A percentile compares a stretch with the other conserved stretches of the same genome.
These are phyloP conservation scores for Botrytis hyacinthi DNA, from an alignment of 2,329 filamentous ascomycete species.

Conservation along the genomic window DNA sequence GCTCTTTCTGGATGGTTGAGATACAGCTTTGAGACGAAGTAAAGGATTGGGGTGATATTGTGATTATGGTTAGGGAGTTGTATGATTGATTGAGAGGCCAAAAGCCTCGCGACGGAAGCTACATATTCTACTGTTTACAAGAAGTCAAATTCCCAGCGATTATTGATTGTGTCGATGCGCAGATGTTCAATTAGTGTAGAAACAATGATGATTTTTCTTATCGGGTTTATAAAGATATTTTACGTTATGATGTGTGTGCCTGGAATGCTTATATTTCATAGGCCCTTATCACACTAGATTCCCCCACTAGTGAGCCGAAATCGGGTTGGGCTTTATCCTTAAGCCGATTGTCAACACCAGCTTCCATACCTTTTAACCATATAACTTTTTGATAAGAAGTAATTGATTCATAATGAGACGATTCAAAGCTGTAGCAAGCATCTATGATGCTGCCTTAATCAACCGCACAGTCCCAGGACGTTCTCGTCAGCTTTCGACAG, in stretches of 20 bases:
- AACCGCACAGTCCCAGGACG: conserved; percentile 23
- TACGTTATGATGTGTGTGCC: not conserved
- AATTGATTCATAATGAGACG: conserved; percentile 36
- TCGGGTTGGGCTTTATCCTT: conserved; percentile 2
- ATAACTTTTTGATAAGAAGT: conserved; percentile 18
- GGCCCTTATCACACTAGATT: not conserved
- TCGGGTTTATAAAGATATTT: not conserved
- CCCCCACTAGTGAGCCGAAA: conserved; percentile 14
- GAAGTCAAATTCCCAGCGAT: not conserved
- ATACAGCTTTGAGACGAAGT: conserved; percentile 59
- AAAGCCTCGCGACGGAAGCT: conserved; percentile 10
- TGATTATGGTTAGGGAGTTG: conserved; percentile 14
- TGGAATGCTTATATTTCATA: not conserved
- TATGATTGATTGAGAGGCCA: conserved; percentile 21
- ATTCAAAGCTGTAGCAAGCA: conserved; percentile 31
- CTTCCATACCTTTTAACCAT: conserved; percentile 18
- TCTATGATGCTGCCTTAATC: conserved; percentile 26
- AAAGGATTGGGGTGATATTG: conserved; percentile 24
- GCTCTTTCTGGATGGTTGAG: conserved; percentile 73
- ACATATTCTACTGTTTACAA: conserved; percentile 9
- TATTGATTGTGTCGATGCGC: conserved; percentile 15
- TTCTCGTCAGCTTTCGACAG: conserved; percentile 33
- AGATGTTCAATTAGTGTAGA: conserved; percentile 32
- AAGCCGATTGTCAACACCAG: conserved; percentile 21
- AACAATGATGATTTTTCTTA: conserved; percentile 8